Evolutionary conservation across 441 rosid species (phyloP).

Genomic region (Populus hybrid): DNA sequence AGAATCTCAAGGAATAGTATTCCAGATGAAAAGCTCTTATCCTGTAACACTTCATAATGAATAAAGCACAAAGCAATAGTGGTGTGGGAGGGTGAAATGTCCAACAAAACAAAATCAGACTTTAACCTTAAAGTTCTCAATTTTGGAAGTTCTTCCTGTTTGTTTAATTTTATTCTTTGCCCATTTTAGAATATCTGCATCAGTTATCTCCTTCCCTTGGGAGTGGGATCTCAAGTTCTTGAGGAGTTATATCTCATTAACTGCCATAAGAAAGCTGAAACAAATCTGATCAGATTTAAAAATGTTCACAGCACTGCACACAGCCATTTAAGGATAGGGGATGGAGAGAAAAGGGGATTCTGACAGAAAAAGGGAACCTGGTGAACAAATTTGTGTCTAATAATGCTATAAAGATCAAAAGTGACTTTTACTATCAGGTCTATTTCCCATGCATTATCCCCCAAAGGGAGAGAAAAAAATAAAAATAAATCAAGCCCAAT

Average conservation of each 20-base stretch:
- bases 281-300: constrained; percentile 17
- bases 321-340: neutral
- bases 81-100: neutral
- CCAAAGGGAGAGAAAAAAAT: neutral
- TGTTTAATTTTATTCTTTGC: constrained; percentile 65
- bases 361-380: neutral
- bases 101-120: neutral
- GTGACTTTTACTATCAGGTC: neutral
- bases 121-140: constrained; percentile 76
- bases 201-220: constrained; percentile 72
- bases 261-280: constrained; percentile 89
- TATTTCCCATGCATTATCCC: neutral
- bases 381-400: neutral
- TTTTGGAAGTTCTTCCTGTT: constrained; percentile 56
- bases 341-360: neutral
- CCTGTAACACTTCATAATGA: constrained; percentile 38
- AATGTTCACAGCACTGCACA: neutral
- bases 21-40: constrained; percentile 56
- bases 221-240: constrained; percentile 68
- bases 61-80: neutral
- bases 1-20: constrained; percentile 87
- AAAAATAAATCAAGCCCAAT: too few relatives aligned
- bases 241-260: constrained; percentile 83
- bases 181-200: constrained; percentile 75
- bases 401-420: neutral